Conservation (phyloP, 306 rosid genomes). For the Hippophae tibetana region DNA sequence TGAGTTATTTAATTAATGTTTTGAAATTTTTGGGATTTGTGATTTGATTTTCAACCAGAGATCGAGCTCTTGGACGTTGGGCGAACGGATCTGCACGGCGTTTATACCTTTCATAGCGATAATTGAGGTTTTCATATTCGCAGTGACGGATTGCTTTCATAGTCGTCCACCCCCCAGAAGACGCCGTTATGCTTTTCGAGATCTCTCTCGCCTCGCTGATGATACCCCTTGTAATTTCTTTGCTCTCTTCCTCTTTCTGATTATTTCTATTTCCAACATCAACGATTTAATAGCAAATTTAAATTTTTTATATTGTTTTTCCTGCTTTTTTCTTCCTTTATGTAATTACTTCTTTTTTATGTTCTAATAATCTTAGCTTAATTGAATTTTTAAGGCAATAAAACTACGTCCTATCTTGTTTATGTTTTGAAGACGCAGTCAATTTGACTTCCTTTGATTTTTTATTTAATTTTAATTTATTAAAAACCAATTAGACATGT, state of each 20-base stretch:
- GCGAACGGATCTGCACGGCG: conserved; percentile 40
- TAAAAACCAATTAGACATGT: not conserved
- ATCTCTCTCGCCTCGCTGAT: conserved; percentile 32
- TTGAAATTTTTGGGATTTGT: not conserved
- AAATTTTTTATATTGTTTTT: no score
- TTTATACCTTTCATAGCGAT: conserved; percentile 37
- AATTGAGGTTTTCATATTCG: conserved; percentile 31
- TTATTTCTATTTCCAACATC: no score
- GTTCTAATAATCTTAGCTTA: no score
- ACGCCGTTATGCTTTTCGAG: conserved; percentile 2
- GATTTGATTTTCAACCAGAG: conserved; percentile 22
- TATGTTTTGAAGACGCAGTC: no score
- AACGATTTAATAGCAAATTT: no score
- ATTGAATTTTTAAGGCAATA: no score
- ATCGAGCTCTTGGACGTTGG: conserved; percentile 29
- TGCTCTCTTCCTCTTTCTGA: no score
- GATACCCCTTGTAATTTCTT: conserved; percentile 51
- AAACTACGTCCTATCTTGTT: no score
- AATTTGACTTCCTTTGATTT: no score
- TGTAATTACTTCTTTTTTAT: no score
- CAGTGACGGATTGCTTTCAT: conserved; percentile 41
- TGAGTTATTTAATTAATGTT: not conserved
- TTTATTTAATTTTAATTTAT: no score
- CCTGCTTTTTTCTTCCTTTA: no score
- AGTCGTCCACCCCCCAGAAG: conserved; percentile 15